Evolutionary conservation across 169 alveolate species (phyloP), one percentile per base, ranked within the genome.

Genomic region (Theileria orientalis): DNA sequence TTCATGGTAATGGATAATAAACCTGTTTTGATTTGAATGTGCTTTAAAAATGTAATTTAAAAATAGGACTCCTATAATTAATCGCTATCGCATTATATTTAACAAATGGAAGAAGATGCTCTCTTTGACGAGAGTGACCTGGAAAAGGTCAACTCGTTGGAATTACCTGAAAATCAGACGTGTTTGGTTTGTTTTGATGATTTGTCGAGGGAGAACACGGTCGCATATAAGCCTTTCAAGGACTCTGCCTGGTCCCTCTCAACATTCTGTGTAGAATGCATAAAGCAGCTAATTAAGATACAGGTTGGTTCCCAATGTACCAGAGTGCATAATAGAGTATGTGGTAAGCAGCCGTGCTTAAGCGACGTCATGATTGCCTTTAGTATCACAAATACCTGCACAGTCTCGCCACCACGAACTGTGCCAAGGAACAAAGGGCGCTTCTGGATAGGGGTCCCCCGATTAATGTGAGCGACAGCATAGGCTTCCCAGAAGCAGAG

Each of bases 371-470:
- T n/a, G n/a, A n/a, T n/a, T n/a, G n/a, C n/a, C n/a, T n/a, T 73
- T 30, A 82, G 89, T 82, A 56, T 40, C 61, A 74, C 41, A 47
- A 72, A 27, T 82, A 82, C 69, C 41, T 82, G 67, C 32, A 66
- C 3, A 27, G 78, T 14, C 46, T 82, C 42, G 25, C 41, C 19
- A 82, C 71, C 32, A 73, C 85, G 21, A 82, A 32, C n/a, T 82
- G 89, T 73, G 89, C 89, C 46, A 72, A 47, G 66, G 89, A 82
- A 56, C 89, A 82, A 40, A 66, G 89, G 5, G 61, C 89, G 13
- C 75, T 82, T 16, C 74, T 82, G 63, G 89, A 82, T 3, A 51
- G 76, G 33, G 89, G 89, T 16, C 89, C 89, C 11, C 89, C 89
- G 2, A 67, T 82, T 37, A 82, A 82, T 60, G 56, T 82, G 42